Evolutionary conservation across 805 yeast genomes (phyloP), one percentile per base, ranked within the genome.

Genomic region (Candida sphagnicola): DNA sequence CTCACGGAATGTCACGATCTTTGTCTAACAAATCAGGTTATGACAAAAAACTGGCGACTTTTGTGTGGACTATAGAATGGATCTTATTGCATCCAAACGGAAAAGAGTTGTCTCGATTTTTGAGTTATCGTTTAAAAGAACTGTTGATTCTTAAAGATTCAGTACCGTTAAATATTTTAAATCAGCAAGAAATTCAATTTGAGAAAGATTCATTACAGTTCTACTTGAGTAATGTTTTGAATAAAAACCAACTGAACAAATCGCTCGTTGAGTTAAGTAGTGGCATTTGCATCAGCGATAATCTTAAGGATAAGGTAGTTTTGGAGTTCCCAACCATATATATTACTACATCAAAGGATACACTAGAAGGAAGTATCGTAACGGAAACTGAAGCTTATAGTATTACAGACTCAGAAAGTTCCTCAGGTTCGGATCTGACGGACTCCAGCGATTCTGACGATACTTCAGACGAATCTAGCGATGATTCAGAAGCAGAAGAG

Each of bases 51-150:
- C 61, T 69, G 43, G 75, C 79, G 37, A 56, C 73, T 5, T 87
- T 75, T 54, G 75, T 74, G 13, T 88, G 96, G 96, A 82, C 95
- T 0, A 60, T 88, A 0, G 95, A 88, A 54, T 84, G 88, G 85
- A 53, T 75, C 1, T 43, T 80, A 2, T 56, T 74, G 3, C 59
- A 56, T 11, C 53, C 54, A 10, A 47, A 55, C 3, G 61, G 54
- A 1, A 28, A 38, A 3, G 61, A 59, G 15, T 25, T 49, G 6
- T 53, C 59, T 13, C 53, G 57, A n/a, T 69, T 72, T 40, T 44
- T 72, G n/a, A 72, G 74, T 41, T 72, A 54, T 41, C 62, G 72
- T 32, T 50, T 70, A 13, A 62, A 61, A 31, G 82, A 77, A 41
- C 49, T 49, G 11, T 37, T 51, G 2, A 31, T 43, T 0, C 41